Evolutionary conservation across 2,329 filamentous ascomycete genomes (phyloP).

Genomic region (Alternaria ethzedia): DNA sequence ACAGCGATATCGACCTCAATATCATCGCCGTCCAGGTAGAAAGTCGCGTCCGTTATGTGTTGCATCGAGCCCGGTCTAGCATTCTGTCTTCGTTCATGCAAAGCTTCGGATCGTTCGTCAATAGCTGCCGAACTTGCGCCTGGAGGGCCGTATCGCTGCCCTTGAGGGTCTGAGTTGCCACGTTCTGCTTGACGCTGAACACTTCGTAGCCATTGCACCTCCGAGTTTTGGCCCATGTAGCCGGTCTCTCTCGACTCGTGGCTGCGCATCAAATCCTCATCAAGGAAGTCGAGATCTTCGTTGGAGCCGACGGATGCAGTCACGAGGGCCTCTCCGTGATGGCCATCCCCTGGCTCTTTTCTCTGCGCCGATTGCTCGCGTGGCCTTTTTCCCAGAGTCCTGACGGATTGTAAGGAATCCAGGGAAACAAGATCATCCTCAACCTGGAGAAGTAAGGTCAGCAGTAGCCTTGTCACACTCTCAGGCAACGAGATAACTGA

Average conservation of each 20-base stretch:
- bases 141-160: constrained; percentile 27
- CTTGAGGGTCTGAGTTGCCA: constrained; percentile 8
- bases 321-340: constrained; percentile 27
- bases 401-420: not conserved
- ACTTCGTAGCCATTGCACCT: constrained; percentile 43
- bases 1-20: constrained; percentile 31
- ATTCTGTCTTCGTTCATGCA: constrained; percentile 24
- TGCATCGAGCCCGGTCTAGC: constrained; percentile 13
- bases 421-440: constrained; percentile 25
- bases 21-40: constrained; percentile 46
- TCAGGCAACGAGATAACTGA: not conserved
- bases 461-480: not conserved
- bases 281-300: constrained; percentile 35
- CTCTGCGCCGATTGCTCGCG: constrained; percentile 1
- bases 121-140: constrained; percentile 16
- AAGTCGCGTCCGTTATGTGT: constrained; percentile 34
- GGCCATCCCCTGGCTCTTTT: not conserved
- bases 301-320: constrained; percentile 37
- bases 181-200: constrained; percentile 31
- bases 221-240: constrained; percentile 43
- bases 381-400: constrained; percentile 23
- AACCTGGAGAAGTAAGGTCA: constrained; percentile 12
- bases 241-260: constrained; percentile 40
- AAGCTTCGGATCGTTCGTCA: constrained; percentile 21
- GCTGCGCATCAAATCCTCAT: constrained; percentile 39